Percentiles rank a stretch among this genome's conserved stretches.
Evolutionary conservation across 2,329 filamentous ascomycete species (phyloP).

Genomic region (Cordyceps tenuipes): DNA sequence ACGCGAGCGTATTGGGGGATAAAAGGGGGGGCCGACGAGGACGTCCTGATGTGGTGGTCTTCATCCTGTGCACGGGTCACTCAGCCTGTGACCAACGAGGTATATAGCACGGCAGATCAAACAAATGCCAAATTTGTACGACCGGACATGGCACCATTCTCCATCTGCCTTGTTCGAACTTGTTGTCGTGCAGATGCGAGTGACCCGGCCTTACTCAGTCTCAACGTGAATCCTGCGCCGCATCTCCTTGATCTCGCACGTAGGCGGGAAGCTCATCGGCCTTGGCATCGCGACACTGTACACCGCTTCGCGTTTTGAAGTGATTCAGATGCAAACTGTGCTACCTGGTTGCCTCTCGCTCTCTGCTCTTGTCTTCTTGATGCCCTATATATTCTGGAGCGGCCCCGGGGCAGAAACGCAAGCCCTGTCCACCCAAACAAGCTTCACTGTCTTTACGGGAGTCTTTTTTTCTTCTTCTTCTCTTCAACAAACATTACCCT

Average conservation of each 20-base stretch:
- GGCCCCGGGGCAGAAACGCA: neutral
- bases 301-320: constrained; percentile 1
- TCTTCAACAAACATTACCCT: neutral
- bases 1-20: no score
- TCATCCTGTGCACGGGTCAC: neutral
- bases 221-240: neutral
- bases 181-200: neutral
- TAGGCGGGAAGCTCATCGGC: neutral
- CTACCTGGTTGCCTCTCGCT: neutral
- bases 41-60: neutral
- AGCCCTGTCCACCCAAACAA: neutral
- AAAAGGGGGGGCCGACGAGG: neutral
- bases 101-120: constrained; percentile 8
- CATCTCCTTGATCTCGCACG: neutral
- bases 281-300: constrained; percentile 1
- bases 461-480: neutral
- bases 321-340: neutral
- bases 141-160: neutral
- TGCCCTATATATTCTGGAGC: neutral
- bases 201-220: neutral
- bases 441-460: neutral
- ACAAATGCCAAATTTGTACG: constrained; percentile 8
- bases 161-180: neutral
- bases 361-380: neutral
- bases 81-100: neutral